Conservation (phyloP, 257 asterid species). For the Jacaranda copaia region DNA sequence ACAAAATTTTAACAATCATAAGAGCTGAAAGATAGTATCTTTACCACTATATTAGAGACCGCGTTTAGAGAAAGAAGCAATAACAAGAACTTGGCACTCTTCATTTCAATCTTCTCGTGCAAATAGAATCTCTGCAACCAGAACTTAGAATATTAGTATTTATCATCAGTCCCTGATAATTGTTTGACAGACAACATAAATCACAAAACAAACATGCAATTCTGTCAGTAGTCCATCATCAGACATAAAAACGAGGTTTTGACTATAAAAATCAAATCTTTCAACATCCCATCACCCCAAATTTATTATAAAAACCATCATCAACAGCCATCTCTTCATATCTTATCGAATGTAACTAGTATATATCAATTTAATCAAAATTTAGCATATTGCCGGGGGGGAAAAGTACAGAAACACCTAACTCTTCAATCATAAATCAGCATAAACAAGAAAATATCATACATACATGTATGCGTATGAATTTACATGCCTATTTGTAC, state of each 20-base stretch:
- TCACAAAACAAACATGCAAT: background rate
- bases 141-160: background rate
- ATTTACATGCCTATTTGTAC: background rate
- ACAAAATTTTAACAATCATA: constrained; percentile 14
- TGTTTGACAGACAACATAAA: no score
- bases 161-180: background rate
- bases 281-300: background rate
- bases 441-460: background rate
- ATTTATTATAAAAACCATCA: background rate
- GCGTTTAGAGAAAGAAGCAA: constrained; percentile 47
- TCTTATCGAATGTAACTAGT: no score
- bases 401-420: no score
- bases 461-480: background rate
- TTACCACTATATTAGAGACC: constrained; percentile 60
- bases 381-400: no score
- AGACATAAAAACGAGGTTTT: constrained; percentile 1
- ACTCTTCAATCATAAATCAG: constrained; percentile 17
- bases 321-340: background rate
- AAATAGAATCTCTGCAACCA: constrained; percentile 40
- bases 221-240: constrained; percentile 1
- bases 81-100: constrained; percentile 44
- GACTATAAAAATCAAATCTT: background rate
- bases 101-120: constrained; percentile 47
- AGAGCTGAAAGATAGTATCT: background rate
- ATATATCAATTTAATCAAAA: background rate